Evolutionary conservation across 148 eudicot genomes (phyloP).

Genomic region (Chenopodium album): DNA sequence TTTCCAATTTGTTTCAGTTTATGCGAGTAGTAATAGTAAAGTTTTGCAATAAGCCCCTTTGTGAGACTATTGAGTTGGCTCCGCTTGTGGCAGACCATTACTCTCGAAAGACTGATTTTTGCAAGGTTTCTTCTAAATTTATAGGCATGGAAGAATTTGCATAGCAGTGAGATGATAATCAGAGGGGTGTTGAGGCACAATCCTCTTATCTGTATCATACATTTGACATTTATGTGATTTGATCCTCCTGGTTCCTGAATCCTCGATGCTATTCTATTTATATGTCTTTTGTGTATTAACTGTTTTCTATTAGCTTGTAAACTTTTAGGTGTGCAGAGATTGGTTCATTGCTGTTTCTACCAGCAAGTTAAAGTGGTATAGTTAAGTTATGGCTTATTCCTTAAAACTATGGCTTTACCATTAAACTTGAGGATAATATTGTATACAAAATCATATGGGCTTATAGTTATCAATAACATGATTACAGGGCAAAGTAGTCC

Average conservation of each 20-base stretch:
- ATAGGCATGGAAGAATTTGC: slow-evolving; percentile 8
- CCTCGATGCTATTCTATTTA: background rate
- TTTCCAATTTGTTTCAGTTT: slow-evolving; percentile 15
- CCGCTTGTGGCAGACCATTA: background rate
- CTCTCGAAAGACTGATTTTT: slow-evolving; percentile 4
- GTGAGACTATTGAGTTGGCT: slow-evolving; percentile 20
- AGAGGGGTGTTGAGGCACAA: background rate
- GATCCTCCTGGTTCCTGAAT: background rate
- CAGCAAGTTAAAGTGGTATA: no score
- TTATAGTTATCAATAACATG: no score
- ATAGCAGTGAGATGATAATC: background rate
- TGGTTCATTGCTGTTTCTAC: background rate
- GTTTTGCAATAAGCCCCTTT: slow-evolving; percentile 61
- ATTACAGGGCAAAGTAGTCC: no score
- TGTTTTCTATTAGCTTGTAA: background rate
- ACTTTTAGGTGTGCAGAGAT: background rate
- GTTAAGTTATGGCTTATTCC: no score
- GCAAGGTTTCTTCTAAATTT: background rate
- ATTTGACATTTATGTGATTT: background rate
- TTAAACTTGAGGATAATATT: no score
- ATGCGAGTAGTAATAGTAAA: slow-evolving; percentile 31
- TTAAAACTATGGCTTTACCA: no score
- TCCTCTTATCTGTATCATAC: background rate
- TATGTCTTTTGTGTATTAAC: background rate
- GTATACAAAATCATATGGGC: no score